Conservation (phyloP, 352 stramenopile genomes). For the Phytophthora capsici region DNA sequence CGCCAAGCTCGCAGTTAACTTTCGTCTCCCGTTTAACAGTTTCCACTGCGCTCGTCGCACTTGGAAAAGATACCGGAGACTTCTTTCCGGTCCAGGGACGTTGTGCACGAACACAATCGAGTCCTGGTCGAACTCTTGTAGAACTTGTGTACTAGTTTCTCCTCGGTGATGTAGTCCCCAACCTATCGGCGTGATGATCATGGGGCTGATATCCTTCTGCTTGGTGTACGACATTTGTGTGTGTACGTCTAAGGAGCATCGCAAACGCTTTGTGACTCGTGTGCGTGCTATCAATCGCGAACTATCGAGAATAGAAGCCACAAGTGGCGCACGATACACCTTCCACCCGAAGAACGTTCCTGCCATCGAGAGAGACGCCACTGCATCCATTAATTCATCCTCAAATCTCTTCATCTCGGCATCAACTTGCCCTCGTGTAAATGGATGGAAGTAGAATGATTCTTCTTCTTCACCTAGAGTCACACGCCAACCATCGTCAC, state of each 20-base stretch:
- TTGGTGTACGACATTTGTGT: constrained; percentile 22
- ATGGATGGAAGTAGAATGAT: constrained; percentile 41
- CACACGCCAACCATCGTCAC: constrained; percentile 20
- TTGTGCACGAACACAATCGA: constrained; percentile 34
- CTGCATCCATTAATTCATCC: neutral
- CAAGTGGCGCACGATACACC: constrained; percentile 25
- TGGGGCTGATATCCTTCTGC: constrained; percentile 36
- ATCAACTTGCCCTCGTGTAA: constrained; percentile 27
- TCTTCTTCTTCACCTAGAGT: constrained; percentile 15
- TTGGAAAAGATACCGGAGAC: constrained; percentile 25
- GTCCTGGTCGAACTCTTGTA: constrained; percentile 39
- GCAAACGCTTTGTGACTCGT: constrained; percentile 20
- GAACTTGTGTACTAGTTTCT: constrained; percentile 20
- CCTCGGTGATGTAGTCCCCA: constrained; percentile 32
- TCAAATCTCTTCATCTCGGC: constrained; percentile 28
- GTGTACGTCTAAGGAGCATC: constrained; percentile 22
- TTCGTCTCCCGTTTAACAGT: constrained; percentile 17
- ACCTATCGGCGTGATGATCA: constrained; percentile 29
- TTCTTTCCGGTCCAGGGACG: constrained; percentile 21
- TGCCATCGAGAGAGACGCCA: constrained; percentile 6
- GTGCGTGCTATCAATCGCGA: constrained; percentile 12
- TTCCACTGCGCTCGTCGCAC: constrained; percentile 23
- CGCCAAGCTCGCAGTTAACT: constrained; percentile 24
- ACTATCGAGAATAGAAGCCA: constrained; percentile 31
- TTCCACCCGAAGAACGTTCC: constrained; percentile 40